Evolutionary conservation across 441 rosid species (phyloP).

Genomic region (Capsella rubella): DNA sequence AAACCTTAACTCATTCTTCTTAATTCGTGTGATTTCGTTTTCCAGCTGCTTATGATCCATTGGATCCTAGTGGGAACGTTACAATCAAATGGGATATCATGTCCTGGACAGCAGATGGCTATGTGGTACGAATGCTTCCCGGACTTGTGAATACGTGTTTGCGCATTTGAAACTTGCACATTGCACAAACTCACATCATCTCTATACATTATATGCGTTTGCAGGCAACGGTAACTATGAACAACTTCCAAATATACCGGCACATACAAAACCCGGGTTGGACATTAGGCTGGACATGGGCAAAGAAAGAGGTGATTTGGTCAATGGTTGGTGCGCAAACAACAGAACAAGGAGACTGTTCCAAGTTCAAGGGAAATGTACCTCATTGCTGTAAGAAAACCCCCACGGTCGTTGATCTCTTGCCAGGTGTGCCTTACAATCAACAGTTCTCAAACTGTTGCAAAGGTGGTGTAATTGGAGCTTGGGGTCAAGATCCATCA

Average conservation of each 20-base stretch:
- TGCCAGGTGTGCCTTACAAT: slow-evolving; percentile 78
- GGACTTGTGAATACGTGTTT: background rate
- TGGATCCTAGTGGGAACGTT: slow-evolving; percentile 87
- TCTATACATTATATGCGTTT: slow-evolving; percentile 18
- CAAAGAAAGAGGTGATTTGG: slow-evolving; percentile 87
- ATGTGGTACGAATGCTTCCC: slow-evolving; percentile 54
- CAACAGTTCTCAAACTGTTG: slow-evolving; percentile 83
- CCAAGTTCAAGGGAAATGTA: slow-evolving; percentile 78
- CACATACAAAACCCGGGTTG: slow-evolving; percentile 86
- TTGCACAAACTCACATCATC: slow-evolving; percentile 16
- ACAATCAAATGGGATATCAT: slow-evolving; percentile 89
- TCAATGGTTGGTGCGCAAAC: slow-evolving; percentile 83
- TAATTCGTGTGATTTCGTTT: slow-evolving; percentile 7
- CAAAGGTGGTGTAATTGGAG: slow-evolving; percentile 82
- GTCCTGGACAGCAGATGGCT: slow-evolving; percentile 89
- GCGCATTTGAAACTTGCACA: background rate
- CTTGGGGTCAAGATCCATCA: slow-evolving; percentile 83
- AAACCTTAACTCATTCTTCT: background rate
- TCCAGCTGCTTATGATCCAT: slow-evolving; percentile 84
- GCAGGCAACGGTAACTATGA: slow-evolving; percentile 74
- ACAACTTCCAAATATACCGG: slow-evolving; percentile 80
- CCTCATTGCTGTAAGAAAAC: slow-evolving; percentile 87
- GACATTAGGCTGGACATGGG: slow-evolving; percentile 94
- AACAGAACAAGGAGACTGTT: slow-evolving; percentile 95
- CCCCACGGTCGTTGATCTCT: slow-evolving; percentile 77